Percentiles rank a stretch among this genome's conserved stretches.
These are phyloP conservation scores for Phaseolus lunatus DNA, from an alignment of 306 rosid species.

Conservation along the genomic window DNA sequence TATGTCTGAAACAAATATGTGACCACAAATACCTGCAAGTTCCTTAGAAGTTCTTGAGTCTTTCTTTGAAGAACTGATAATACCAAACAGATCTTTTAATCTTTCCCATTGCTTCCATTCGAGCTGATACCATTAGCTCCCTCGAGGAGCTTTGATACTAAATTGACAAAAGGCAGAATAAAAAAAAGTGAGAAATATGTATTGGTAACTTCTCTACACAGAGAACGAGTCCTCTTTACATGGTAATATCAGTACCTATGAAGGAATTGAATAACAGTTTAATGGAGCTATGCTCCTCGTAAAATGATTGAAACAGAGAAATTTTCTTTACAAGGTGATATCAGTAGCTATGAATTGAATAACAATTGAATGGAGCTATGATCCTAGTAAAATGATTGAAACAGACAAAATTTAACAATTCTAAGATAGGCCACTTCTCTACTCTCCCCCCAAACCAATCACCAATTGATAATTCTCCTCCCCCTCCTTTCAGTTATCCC, in stretches of 20 bases:
- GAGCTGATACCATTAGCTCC: neutral
- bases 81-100: neutral
- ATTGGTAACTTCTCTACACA: neutral
- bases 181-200: neutral
- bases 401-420: neutral
- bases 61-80: neutral
- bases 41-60: neutral
- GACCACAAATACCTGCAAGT: neutral
- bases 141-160: neutral
- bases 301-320: no score
- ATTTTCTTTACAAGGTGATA: neutral
- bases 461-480: neutral
- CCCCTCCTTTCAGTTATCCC: neutral
- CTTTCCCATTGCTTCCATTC: neutral
- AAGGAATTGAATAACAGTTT: no score
- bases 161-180: neutral
- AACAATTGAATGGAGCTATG: neutral
- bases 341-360: neutral
- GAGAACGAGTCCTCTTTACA: neutral
- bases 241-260: no score
- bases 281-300: no score
- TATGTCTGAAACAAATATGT: neutral
- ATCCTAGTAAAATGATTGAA: neutral
- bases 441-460: neutral
- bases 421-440: neutral